Base-by-base conservation (phyloP, 345 rosid genomes). In the Sonneratia alba region DNA sequence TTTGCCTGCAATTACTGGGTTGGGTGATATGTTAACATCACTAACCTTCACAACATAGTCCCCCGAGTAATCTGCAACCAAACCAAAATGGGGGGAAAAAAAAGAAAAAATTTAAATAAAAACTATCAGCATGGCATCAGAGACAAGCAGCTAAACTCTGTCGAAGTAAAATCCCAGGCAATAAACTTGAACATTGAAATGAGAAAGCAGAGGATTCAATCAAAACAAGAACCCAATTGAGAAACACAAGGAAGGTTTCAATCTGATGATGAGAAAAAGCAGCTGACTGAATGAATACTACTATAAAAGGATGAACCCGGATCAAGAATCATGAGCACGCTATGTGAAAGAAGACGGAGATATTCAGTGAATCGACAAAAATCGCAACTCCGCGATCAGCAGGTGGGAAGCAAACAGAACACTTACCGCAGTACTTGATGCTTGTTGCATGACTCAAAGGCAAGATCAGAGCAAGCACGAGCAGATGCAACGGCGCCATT, bases 11-110 rank as follows among this genome's bases (percentile, higher is more conserved):
- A 74, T 78, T 68, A 87, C 87, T 0, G 91, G 96, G 48, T 83
- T 51, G n/a, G 91, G 91, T 4, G 85, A 78, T 77, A 91, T 85
- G 76, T 76, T 65, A 19, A 90, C 84, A 68, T 81, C 85, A 0
- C 51, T 67, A 21, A 88, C 85, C 76, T 80, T 82, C 43, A 90
- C 87, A 4, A 68, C 80, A 68, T 79, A 85, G 72, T 81, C 63
- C 19, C 70, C 83, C 72, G 67, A 76, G 70, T 80, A 78, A 75
- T 87, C 95, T 89, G 81, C 76, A 76, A 7, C 14, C 70, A 75
- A 32, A 27, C 32, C 32, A 27, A 27, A 27, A 27, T 27, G 32
- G 32, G 32, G 32, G 0, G 32, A 27, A 27, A 14, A 19, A 49
- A 51, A 51, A 3, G 16, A 27, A 63, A 34, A 47, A 68, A 22